Percentiles rank a stretch among this genome's conserved stretches.
Evolutionary conservation across 345 rosid genomes (phyloP).

Genomic region (Camelina sativa): DNA sequence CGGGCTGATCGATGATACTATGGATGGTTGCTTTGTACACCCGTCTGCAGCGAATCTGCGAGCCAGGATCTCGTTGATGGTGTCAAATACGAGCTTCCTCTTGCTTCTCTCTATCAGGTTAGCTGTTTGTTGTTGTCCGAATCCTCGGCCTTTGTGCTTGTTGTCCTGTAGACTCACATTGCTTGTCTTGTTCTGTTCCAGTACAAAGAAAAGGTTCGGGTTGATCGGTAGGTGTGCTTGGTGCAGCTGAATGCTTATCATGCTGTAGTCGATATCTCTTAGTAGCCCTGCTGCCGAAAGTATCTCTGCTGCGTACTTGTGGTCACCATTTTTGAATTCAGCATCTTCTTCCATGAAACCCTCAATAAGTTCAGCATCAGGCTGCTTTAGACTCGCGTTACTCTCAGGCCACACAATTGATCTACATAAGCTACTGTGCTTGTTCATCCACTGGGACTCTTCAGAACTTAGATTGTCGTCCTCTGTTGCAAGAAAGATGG

Average conservation of each 20-base stretch:
- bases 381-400: constrained; percentile 39
- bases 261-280: constrained; percentile 53
- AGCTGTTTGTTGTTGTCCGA: constrained; percentile 36
- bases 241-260: constrained; percentile 50
- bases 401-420: constrained; percentile 49
- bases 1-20: constrained; percentile 39
- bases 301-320: constrained; percentile 66
- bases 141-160: constrained; percentile 39
- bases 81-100: constrained; percentile 77
- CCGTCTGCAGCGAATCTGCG: constrained; percentile 49
- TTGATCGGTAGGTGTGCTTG: constrained; percentile 62
- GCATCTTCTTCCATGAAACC: constrained; percentile 40
- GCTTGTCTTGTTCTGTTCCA: constrained; percentile 63
- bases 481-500: constrained; percentile 50
- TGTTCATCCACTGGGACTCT: constrained; percentile 53
- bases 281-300: constrained; percentile 67
- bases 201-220: constrained; percentile 57
- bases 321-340: constrained; percentile 52
- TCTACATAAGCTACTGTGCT: constrained; percentile 37
- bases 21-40: constrained; percentile 45
- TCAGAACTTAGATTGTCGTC: constrained; percentile 50
- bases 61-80: constrained; percentile 67
- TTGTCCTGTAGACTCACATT: constrained; percentile 41
- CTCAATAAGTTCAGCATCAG: constrained; percentile 35
- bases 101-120: constrained; percentile 50